phyloP scores from a whole-genome alignment of 768 basidiomycete species.

The Leccinum rimulosum region DNA sequence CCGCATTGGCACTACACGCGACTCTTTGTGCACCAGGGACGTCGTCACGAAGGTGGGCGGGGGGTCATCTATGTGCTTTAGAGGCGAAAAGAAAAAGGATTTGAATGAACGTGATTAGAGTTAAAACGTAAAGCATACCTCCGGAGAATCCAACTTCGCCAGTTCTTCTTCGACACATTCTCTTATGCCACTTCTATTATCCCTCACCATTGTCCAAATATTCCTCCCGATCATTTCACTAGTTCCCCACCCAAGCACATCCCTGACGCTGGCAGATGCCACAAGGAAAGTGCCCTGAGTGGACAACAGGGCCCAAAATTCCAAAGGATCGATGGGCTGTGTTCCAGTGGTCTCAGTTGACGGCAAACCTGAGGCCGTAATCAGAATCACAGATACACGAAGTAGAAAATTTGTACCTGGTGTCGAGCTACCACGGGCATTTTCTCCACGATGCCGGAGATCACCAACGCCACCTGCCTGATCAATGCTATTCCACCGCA shows the following conservation, averaged over 20 bases:
- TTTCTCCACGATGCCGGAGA: neutral
- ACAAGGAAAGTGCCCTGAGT: conserved; percentile 48
- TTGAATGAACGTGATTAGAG: neutral
- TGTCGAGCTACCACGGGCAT: neutral
- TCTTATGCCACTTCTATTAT: conserved; percentile 15
- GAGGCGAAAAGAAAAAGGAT: neutral
- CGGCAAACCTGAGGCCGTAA: conserved; percentile 5
- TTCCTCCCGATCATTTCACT: conserved; percentile 52
- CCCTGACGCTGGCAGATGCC: conserved; percentile 48
- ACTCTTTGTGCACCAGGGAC: conserved; percentile 41
- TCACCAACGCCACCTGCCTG: conserved; percentile 40
- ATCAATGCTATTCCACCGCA: conserved; percentile 60
- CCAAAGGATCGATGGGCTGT: conserved; percentile 17
- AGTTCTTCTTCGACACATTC: conserved; percentile 29
- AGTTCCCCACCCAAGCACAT: conserved; percentile 64
- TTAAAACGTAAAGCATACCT: conserved; percentile 10
- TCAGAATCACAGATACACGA: neutral
- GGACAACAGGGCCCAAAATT: conserved; percentile 55
- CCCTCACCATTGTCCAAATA: conserved; percentile 39
- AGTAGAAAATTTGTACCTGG: conserved; percentile 25
- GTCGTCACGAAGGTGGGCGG: conserved; percentile 22
- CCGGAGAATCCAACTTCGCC: conserved; percentile 17
- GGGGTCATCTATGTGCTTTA: conserved; percentile 12
- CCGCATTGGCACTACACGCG: conserved; percentile 27
- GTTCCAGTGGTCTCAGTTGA: neutral